A percentile compares a stretch with the other conserved stretches of the same genome.
Conservation (phyloP, 2,329 filamentous ascomycete genomes). For the Thielaviopsis ethacetica region DNA sequence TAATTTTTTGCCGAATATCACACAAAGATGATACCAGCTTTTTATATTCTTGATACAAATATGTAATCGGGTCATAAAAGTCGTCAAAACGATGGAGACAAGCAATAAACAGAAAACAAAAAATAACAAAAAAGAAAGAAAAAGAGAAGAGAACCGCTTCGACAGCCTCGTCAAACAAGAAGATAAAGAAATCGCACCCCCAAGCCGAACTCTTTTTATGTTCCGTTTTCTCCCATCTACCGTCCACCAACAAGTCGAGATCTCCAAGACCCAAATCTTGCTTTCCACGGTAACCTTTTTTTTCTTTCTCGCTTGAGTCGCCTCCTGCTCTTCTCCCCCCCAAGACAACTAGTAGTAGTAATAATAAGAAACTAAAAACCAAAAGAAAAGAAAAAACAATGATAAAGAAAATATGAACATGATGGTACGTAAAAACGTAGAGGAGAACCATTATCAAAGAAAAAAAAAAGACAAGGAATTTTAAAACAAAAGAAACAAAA, state of each 20-base stretch:
- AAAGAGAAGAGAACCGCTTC: constrained; percentile 7
- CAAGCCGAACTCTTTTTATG: neutral
- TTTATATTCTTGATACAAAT: constrained; percentile 3
- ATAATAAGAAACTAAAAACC: too few relatives aligned
- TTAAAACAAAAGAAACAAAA: neutral
- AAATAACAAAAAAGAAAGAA: constrained; percentile 11
- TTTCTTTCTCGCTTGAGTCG: neutral
- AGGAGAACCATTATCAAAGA: constrained; percentile 7
- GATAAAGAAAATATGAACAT: constrained; percentile 9
- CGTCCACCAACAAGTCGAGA: too few relatives aligned
- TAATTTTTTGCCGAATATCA: neutral
- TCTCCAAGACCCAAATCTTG: too few relatives aligned
- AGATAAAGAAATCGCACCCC: neutral
- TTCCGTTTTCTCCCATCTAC: neutral
- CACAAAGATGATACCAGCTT: neutral
- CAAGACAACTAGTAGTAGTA: too few relatives aligned
- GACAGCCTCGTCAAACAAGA: constrained; percentile 3
- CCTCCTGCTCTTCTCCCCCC: neutral
- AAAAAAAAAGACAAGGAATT: constrained; percentile 14
- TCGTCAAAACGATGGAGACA: constrained; percentile 1
- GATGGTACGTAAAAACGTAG: constrained; percentile 9
- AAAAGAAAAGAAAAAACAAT: constrained; percentile 10
- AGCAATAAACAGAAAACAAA: neutral
- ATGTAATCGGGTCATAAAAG: neutral
- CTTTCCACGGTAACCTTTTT: neutral